phyloP scores from a whole-genome alignment of 1,284 basidiomycete species.

The Cryptococcus sp. region DNA sequence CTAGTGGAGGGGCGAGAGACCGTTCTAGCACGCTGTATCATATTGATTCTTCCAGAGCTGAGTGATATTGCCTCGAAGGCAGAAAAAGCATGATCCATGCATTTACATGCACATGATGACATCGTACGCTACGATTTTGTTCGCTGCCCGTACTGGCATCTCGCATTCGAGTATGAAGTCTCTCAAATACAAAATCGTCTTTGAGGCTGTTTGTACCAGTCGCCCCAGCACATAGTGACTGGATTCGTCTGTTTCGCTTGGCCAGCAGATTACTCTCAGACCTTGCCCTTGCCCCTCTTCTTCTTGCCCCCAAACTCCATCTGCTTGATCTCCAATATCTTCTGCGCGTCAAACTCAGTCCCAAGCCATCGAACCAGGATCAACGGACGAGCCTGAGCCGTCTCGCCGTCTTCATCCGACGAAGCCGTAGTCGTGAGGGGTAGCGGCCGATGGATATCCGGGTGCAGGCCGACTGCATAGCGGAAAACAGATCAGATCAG shows the following conservation, averaged over 20 bases:
- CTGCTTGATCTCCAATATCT: slow-evolving; percentile 51
- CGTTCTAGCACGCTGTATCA: no score
- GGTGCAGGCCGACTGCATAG: slow-evolving; percentile 43
- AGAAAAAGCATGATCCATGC: no score
- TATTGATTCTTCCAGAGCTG: no score
- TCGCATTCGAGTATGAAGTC: no score
- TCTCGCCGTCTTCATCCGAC: slow-evolving; percentile 17
- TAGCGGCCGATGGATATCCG: slow-evolving; percentile 38
- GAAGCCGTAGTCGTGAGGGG: slow-evolving; percentile 5
- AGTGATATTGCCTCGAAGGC: no score
- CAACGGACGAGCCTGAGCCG: slow-evolving; percentile 32
- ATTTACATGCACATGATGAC: no score
- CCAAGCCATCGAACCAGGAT: slow-evolving; percentile 51
- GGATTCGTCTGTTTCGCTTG: slow-evolving; percentile 3
- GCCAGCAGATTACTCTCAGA: slow-evolving; percentile 8
- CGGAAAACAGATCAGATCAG: background rate
- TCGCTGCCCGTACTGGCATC: no score
- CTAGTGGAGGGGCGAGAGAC: slow-evolving; percentile 5
- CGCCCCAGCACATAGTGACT: background rate
- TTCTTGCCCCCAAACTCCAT: slow-evolving; percentile 53
- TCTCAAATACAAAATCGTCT: no score
- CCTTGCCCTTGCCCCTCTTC: slow-evolving; percentile 37
- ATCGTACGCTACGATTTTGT: no score
- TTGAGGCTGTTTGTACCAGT: no score
- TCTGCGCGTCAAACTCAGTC: slow-evolving; percentile 47